Conservation (phyloP, 371 early-diverging fungal species). For the Saksenaea oblongispora region DNA sequence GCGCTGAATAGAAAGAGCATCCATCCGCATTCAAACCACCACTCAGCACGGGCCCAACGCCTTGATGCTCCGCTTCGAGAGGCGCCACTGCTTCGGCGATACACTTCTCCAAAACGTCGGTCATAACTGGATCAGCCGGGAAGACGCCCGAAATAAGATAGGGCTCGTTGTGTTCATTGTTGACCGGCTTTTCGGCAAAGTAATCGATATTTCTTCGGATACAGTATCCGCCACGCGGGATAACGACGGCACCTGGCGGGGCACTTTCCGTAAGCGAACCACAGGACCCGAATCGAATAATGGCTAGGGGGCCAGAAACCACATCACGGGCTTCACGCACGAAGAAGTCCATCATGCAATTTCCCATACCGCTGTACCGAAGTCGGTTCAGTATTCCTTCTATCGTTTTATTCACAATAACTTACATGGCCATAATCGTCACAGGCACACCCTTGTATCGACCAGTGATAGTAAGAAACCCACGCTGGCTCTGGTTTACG, state of each 20-base stretch:
- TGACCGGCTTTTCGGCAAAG: slow-evolving; percentile 51
- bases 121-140: slow-evolving; percentile 64
- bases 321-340: slow-evolving; percentile 89
- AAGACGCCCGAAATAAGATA: slow-evolving; percentile 70
- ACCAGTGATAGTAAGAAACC: slow-evolving; percentile 93
- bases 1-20: slow-evolving; percentile 91
- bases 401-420: not conserved
- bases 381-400: not conserved
- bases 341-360: slow-evolving; percentile 93
- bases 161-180: slow-evolving; percentile 43
- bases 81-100: slow-evolving; percentile 33
- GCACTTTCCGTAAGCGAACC: slow-evolving; percentile 72
- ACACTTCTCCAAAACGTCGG: slow-evolving; percentile 38
- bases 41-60: slow-evolving; percentile 60
- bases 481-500: slow-evolving; percentile 71
- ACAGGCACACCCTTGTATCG: slow-evolving; percentile 79
- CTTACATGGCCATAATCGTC: slow-evolving; percentile 84
- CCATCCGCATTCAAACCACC: slow-evolving; percentile 82
- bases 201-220: slow-evolving; percentile 81
- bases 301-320: slow-evolving; percentile 79
- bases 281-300: slow-evolving; percentile 91
- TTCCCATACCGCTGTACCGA: slow-evolving; percentile 65
- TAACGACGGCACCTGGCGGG: slow-evolving; percentile 71
- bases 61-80: slow-evolving; percentile 15
- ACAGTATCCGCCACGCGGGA: slow-evolving; percentile 73